These are phyloP conservation scores for Paraphoma chrysanthemicola DNA, from an alignment of 2,329 filamentous ascomycete species.

Conservation along the genomic window DNA sequence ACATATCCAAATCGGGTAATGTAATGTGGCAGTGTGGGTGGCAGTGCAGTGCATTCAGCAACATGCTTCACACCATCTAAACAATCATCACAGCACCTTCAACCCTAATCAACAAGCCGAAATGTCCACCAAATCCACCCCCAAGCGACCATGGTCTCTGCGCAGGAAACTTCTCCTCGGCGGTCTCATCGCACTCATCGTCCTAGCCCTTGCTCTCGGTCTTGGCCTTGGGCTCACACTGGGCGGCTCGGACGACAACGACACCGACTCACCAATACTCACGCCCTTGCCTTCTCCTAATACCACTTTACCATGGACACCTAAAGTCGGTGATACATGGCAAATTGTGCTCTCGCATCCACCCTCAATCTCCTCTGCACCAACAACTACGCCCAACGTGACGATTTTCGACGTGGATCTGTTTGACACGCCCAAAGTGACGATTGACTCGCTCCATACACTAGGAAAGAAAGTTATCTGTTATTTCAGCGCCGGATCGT, in stretches of 20 bases:
- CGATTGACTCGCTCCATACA: conserved; percentile 57
- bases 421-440: conserved; percentile 59
- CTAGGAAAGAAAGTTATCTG: conserved; percentile 70
- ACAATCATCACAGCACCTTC: neutral
- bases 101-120: neutral
- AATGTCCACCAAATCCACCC: conserved; percentile 16
- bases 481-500: conserved; percentile 77
- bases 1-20: too few species aligned
- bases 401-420: conserved; percentile 68
- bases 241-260: conserved; percentile 30
- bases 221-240: conserved; percentile 62
- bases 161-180: conserved; percentile 37
- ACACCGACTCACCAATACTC: conserved; percentile 29
- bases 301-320: conserved; percentile 57
- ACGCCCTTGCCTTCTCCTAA: conserved; percentile 34
- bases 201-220: conserved; percentile 61
- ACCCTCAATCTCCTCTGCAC: conserved; percentile 31
- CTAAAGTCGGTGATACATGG: conserved; percentile 62
- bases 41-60: neutral
- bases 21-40: too few species aligned
- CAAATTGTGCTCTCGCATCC: conserved; percentile 65
- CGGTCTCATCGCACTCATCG: conserved; percentile 23
- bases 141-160: conserved; percentile 22
- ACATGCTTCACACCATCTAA: neutral
- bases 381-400: conserved; percentile 57